Percentiles rank a stretch among this genome's conserved stretches.
phyloP scores from a whole-genome alignment of 805 yeast genomes.

The Yamadazyma scolyti region DNA sequence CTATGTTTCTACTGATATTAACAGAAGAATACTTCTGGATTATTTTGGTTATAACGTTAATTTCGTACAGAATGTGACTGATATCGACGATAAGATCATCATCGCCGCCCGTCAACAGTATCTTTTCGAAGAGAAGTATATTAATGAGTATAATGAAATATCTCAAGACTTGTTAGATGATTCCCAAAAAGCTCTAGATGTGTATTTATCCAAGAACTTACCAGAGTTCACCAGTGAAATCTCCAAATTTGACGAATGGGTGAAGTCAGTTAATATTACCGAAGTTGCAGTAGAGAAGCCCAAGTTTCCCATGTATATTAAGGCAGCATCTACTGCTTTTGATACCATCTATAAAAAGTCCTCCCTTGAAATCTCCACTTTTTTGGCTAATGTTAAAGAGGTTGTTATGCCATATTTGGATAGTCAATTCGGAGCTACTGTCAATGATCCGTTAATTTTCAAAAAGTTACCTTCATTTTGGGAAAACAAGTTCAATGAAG shows the following conservation, averaged over 20 bases:
- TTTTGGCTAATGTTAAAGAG: constrained; percentile 59
- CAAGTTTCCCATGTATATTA: constrained; percentile 82
- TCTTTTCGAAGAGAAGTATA: constrained; percentile 61
- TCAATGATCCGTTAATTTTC: constrained; percentile 84
- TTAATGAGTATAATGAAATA: constrained; percentile 22
- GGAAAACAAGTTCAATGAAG: constrained; percentile 82
- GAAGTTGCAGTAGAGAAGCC: constrained; percentile 58
- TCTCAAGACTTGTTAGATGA: constrained; percentile 33
- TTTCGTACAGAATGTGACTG: constrained; percentile 97
- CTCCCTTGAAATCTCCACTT: constrained; percentile 24
- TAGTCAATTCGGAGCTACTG: constrained; percentile 62
- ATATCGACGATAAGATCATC: constrained; percentile 95
- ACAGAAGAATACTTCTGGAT: constrained; percentile 82
- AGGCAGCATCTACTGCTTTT: constrained; percentile 55
- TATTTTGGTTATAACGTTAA: constrained; percentile 86
- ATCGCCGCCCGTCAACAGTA: constrained; percentile 89
- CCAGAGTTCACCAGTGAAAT: constrained; percentile 33
- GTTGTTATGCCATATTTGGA: constrained; percentile 75
- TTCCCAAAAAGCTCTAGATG: constrained; percentile 41
- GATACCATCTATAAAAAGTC: constrained; percentile 34
- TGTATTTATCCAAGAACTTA: constrained; percentile 54
- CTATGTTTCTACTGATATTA: constrained; percentile 90
- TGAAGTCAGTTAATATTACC: constrained; percentile 43
- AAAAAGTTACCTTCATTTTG: constrained; percentile 79
- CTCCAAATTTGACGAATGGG: constrained; percentile 48